Percentiles rank a stretch among this genome's conserved stretches.
phyloP scores from a whole-genome alignment of 768 basidiomycete species.

The Hortiboletus flavorubellus region DNA sequence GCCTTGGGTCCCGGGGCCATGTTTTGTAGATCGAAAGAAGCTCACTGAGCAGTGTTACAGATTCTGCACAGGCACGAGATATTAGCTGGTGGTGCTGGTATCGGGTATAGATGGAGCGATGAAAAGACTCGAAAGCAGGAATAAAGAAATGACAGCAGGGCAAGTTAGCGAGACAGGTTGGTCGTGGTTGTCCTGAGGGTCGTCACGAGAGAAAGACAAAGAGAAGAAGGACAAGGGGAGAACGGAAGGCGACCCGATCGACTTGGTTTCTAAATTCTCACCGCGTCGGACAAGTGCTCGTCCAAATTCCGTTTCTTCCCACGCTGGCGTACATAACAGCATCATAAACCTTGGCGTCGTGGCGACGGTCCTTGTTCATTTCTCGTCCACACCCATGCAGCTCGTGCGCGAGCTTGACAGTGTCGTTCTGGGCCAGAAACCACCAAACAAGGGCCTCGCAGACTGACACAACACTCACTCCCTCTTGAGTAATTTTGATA shows the following conservation, averaged over 20 bases:
- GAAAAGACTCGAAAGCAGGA: conserved; percentile 11
- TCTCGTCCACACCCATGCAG: conserved; percentile 41
- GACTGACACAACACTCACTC: conserved; percentile 32
- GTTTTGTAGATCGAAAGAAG: conserved; percentile 8
- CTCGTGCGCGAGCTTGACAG: conserved; percentile 51
- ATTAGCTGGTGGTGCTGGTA: conserved; percentile 24
- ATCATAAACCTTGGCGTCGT: background rate
- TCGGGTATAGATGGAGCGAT: conserved; percentile 27
- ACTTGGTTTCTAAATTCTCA: conserved; percentile 16
- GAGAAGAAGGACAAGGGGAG: conserved; percentile 10
- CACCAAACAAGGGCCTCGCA: background rate
- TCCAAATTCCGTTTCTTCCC: conserved; percentile 26
- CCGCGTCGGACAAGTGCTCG: conserved; percentile 9
- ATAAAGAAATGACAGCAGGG: conserved; percentile 6
- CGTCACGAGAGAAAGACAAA: conserved; percentile 22
- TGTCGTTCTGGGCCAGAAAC: conserved; percentile 38
- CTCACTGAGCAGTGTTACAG: conserved; percentile 2
- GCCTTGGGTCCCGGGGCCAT: conserved; percentile 39
- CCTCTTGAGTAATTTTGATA: conserved; percentile 42
- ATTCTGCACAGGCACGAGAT: conserved; percentile 7
- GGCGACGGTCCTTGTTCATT: background rate
- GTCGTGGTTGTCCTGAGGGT: conserved; percentile 24
- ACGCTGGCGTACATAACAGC: conserved; percentile 20
- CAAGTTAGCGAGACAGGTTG: conserved; percentile 1
- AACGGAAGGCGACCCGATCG: conserved; percentile 12